Base-by-base conservation (phyloP, 2,329 filamentous ascomycete species). In the Cladosporium oxysporum region DNA sequence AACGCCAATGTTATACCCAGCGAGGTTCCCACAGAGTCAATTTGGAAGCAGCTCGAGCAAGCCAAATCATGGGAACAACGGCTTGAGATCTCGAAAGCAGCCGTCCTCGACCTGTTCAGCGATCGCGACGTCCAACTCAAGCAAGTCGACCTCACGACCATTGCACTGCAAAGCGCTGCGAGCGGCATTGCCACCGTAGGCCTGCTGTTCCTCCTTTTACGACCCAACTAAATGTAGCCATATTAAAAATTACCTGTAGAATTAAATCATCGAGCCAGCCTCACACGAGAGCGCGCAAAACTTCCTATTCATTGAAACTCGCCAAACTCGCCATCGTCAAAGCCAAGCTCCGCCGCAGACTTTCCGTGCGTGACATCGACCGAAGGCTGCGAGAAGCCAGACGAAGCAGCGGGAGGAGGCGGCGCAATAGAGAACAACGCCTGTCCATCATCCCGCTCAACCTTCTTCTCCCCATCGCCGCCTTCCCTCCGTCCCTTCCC, bases 271-370 rank as follows among this genome's bases (percentile, higher is more conserved):
- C 41, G 35, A 29, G 61, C 50, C 50, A 49, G 29, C 37, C 31
- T 58, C 31, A 21, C 18, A 21, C 2, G 6, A 33, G 52, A 31
- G 28, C n/a, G 41, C n/a, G 31, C 41, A 41, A 47, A 44, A 10
- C 12, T 37, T 33, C 21, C n/a, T n/a, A 31, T 35, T 77, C 71
- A 85, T 73, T 85, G 83, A 80, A 96, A 96, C 79, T 96, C 92
- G 23, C 91, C 92, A 84, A 93, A 93, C 74, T 94, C 90, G 1
- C 92, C 92, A 76, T 96, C 91, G 73, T 96, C 92, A 72, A 95
- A 95, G 0, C 91, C 91, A 69, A 94, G 74, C 66, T 92, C 88
- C 74, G 88, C 76, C 18, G 82, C 81, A 49, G 78, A 65, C 73
- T 77, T 74, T 1, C 70, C 69, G 2, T 33, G 23, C 6, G 21